Percentiles rank a stretch among this genome's conserved stretches.
phyloP scores from a whole-genome alignment of 2,329 filamentous ascomycete species.

The Arthrinium phaeospermum region DNA sequence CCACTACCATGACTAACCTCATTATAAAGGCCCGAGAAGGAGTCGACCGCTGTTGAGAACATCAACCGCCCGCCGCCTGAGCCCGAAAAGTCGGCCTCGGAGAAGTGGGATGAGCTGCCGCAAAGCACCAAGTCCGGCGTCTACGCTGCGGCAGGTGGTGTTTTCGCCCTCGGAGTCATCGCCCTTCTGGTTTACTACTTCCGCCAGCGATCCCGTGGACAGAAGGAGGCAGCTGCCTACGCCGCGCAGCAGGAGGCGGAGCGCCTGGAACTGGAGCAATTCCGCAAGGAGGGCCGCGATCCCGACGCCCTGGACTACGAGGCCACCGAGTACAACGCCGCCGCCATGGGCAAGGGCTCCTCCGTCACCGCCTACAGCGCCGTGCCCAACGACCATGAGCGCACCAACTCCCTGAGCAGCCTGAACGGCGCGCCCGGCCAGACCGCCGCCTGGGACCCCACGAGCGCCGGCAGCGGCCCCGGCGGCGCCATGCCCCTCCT shows the following conservation, averaged over 20 bases:
- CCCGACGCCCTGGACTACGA: slow-evolving; percentile 51
- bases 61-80: slow-evolving; percentile 41
- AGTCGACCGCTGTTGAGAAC: slow-evolving; percentile 58
- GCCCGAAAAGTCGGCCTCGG: slow-evolving; percentile 48
- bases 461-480: slow-evolving; percentile 31
- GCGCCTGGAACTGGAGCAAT: slow-evolving; percentile 56
- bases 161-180: slow-evolving; percentile 41
- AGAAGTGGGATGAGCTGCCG: slow-evolving; percentile 62
- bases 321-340: slow-evolving; percentile 45
- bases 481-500: slow-evolving; percentile 25
- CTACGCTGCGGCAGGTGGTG: slow-evolving; percentile 54
- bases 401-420: slow-evolving; percentile 33
- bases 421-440: slow-evolving; percentile 33
- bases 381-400: slow-evolving; percentile 35
- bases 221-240: slow-evolving; percentile 54
- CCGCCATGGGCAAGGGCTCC: slow-evolving; percentile 39
- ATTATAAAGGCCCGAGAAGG: slow-evolving; percentile 50
- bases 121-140: slow-evolving; percentile 56
- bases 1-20: neutral
- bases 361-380: slow-evolving; percentile 39
- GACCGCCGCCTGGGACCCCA: slow-evolving; percentile 35
- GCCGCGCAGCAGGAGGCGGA: slow-evolving; percentile 52
- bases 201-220: slow-evolving; percentile 58
- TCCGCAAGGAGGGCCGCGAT: slow-evolving; percentile 53
- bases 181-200: slow-evolving; percentile 59